Conservation (phyloP, 2,329 filamentous ascomycete genomes). For the Lecanosticta acicola region DNA sequence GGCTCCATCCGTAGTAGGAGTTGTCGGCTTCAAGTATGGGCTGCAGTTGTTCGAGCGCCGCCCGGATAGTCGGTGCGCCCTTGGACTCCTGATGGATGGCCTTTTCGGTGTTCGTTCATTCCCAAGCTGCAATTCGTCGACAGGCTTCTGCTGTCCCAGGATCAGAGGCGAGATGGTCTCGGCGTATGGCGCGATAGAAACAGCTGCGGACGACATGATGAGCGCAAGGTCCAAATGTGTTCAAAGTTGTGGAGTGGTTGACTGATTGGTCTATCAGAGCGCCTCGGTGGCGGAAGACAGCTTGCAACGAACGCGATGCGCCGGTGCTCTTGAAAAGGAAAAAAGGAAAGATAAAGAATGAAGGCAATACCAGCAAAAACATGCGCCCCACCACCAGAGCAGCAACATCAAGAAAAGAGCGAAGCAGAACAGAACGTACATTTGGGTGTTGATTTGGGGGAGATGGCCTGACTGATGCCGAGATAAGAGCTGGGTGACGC, state of each 20-base stretch:
- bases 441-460: slow-evolving; percentile 24
- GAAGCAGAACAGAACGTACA: slow-evolving; percentile 20
- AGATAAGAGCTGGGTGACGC: slow-evolving; percentile 28
- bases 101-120: slow-evolving; percentile 30
- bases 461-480: slow-evolving; percentile 18
- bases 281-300: neutral
- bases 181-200: slow-evolving; percentile 41
- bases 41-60: slow-evolving; percentile 30
- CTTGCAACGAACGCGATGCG: too few relatives aligned
- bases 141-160: slow-evolving; percentile 41
- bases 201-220: slow-evolving; percentile 32
- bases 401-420: slow-evolving; percentile 2
- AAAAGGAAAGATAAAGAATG: too few relatives aligned
- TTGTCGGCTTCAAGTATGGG: slow-evolving; percentile 19
- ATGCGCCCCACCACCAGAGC: neutral
- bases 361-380: neutral
- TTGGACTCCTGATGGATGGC: slow-evolving; percentile 36
- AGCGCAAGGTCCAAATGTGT: slow-evolving; percentile 3
- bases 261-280: too few relatives aligned
- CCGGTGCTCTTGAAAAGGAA: too few relatives aligned
- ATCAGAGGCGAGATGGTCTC: slow-evolving; percentile 46
- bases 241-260: neutral
- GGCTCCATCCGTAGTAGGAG: slow-evolving; percentile 10
- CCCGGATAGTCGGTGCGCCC: slow-evolving; percentile 38
- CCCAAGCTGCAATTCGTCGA: slow-evolving; percentile 38